A percentile compares a stretch with the other conserved stretches of the same genome.
Evolutionary conservation across 2,329 filamentous ascomycete species (phyloP).

Genomic region (Penicillium sp.): DNA sequence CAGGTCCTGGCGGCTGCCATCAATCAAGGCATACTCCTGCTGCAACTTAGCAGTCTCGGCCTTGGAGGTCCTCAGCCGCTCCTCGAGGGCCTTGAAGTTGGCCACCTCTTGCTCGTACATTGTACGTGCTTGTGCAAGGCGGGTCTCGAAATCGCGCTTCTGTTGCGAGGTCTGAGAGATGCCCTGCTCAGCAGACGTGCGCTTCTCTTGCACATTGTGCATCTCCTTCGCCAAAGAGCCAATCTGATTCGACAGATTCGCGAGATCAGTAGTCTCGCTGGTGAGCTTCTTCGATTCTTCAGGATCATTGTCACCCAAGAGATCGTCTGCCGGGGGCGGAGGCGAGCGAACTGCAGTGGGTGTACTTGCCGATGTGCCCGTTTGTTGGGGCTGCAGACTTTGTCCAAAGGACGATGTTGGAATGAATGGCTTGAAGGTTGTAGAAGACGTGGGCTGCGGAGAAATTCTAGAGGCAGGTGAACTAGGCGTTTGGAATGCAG

Average conservation of each 20-base stretch:
- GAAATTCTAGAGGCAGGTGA: conserved; percentile 44
- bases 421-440: conserved; percentile 82
- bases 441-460: conserved; percentile 38
- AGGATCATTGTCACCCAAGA: conserved; percentile 85
- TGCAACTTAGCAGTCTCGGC: conserved; percentile 82
- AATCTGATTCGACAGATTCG: conserved; percentile 94
- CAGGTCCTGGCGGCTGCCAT: conserved; percentile 76
- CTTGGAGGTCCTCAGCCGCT: conserved; percentile 72
- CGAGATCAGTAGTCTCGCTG: conserved; percentile 85
- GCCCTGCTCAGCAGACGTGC: conserved; percentile 74
- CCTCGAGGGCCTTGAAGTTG: conserved; percentile 78
- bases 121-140: conserved; percentile 78
- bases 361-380: conserved; percentile 57
- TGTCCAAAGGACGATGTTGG: conserved; percentile 92
- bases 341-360: conserved; percentile 38
- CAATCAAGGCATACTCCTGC: conserved; percentile 77
- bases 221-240: conserved; percentile 88
- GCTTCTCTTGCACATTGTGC: conserved; percentile 85
- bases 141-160: conserved; percentile 89
- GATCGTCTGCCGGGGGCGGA: conserved; percentile 68
- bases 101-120: conserved; percentile 94
- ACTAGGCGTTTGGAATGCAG: conserved; percentile 56
- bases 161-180: conserved; percentile 77
- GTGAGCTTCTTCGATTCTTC: conserved; percentile 86
- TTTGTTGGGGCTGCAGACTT: conserved; percentile 71